phyloP scores from a whole-genome alignment of 495 filamentous ascomycete genomes.

The Penicillium argentinense region DNA sequence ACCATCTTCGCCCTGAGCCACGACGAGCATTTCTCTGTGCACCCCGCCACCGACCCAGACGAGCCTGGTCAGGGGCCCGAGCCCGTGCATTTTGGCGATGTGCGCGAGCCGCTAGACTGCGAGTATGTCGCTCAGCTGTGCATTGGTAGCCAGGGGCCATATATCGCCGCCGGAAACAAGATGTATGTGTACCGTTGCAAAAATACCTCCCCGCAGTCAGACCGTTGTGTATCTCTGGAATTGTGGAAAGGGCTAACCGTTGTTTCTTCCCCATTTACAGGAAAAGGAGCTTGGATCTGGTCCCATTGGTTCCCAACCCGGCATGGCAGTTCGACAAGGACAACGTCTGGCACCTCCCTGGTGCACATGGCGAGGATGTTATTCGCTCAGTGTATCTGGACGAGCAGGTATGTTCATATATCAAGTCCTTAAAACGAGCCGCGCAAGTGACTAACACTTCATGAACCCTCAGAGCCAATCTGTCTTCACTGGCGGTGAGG shows the following conservation, averaged over 20 bases:
- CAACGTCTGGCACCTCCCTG: slow-evolving; percentile 62
- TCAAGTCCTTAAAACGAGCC: not conserved
- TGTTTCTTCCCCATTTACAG: slow-evolving; percentile 39
- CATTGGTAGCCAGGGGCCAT: slow-evolving; percentile 48
- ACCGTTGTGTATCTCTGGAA: not conserved
- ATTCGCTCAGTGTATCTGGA: slow-evolving; percentile 76
- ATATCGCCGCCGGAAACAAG: slow-evolving; percentile 46
- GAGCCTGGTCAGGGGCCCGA: slow-evolving; percentile 49
- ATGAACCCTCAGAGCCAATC: slow-evolving; percentile 51
- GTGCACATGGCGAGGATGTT: slow-evolving; percentile 82
- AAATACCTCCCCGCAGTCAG: not conserved
- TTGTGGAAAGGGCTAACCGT: slow-evolving; percentile 3
- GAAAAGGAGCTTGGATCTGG: slow-evolving; percentile 63
- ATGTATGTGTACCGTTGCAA: slow-evolving; percentile 28
- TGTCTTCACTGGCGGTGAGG: slow-evolving; percentile 77
- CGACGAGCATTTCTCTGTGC: slow-evolving; percentile 78
- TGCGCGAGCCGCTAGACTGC: slow-evolving; percentile 66
- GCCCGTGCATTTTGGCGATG: slow-evolving; percentile 70
- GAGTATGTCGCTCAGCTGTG: slow-evolving; percentile 82
- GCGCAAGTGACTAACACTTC: not conserved
- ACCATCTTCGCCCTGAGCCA: slow-evolving; percentile 76
- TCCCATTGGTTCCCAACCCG: slow-evolving; percentile 58
- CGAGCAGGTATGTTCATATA: slow-evolving; percentile 53
- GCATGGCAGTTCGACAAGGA: slow-evolving; percentile 63
- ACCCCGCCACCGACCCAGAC: slow-evolving; percentile 62